A percentile compares a stretch with the other conserved stretches of the same genome.
Conservation (phyloP, 139 green algal species). For the Volvox reticuliferus region DNA sequence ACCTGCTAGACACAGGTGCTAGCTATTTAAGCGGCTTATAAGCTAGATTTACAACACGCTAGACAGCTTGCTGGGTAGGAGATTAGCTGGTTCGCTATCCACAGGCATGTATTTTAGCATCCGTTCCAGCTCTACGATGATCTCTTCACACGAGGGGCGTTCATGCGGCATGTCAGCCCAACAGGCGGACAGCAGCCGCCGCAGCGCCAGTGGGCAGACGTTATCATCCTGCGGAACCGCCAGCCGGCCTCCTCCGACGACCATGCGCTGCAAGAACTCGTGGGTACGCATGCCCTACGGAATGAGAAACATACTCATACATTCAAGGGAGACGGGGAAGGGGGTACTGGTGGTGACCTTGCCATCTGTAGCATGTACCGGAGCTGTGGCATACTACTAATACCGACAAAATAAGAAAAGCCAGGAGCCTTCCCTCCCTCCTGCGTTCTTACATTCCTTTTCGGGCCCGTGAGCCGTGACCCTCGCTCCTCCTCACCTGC, state of each 20-base stretch:
- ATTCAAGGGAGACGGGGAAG: no score
- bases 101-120: slow-evolving; percentile 45
- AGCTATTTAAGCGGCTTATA: no score
- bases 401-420: no score
- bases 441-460: neutral
- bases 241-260: slow-evolving; percentile 42
- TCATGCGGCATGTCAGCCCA: slow-evolving; percentile 31
- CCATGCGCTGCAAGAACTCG: slow-evolving; percentile 51
- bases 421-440: neutral
- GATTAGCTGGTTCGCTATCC: neutral
- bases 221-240: slow-evolving; percentile 40
- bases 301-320: no score
- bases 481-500: slow-evolving; percentile 15
- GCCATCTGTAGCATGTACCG: no score
- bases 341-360: no score
- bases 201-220: slow-evolving; percentile 44
- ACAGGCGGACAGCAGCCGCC: slow-evolving; percentile 28
- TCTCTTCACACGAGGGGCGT: slow-evolving; percentile 33
- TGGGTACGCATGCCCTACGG: slow-evolving; percentile 41
- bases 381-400: no score
- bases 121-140: slow-evolving; percentile 27
- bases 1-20: no score
- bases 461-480: neutral
- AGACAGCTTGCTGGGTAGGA: no score
- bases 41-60: no score